Conservation (phyloP, 2,329 filamentous ascomycete genomes). For the Zymoseptoria crescenta region DNA sequence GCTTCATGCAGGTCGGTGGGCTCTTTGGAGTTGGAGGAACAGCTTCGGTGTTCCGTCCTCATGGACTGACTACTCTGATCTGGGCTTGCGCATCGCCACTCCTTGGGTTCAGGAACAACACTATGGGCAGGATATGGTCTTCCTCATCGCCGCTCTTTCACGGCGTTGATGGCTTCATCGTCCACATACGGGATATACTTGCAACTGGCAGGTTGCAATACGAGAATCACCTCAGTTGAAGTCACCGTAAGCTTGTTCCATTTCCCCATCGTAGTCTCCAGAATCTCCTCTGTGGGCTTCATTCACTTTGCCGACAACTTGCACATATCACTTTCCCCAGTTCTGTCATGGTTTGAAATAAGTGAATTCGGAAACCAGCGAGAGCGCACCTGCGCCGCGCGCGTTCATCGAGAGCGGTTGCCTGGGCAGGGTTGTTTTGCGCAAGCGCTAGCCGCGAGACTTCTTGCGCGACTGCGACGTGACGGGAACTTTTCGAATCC, state of each 20-base stretch:
- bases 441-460: not conserved
- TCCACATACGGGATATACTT: not conserved
- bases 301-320: not conserved
- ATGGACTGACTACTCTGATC: not conserved
- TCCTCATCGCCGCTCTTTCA: not conserved
- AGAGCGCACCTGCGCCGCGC: not conserved
- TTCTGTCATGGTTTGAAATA: not conserved
- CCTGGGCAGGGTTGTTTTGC: not conserved
- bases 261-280: not conserved
- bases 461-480: not conserved
- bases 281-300: not conserved
- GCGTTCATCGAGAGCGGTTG: not conserved
- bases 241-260: not conserved
- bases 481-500: not conserved
- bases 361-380: not conserved
- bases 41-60: not conserved
- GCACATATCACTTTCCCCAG: not conserved
- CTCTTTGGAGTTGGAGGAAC: not conserved
- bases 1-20: not conserved
- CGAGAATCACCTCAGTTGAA: not conserved
- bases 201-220: not conserved
- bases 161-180: not conserved
- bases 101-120: too few relatives aligned
- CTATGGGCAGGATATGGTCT: too few relatives aligned
- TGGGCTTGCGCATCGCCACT: not conserved